Evolutionary conservation across 371 early-diverging fungal genomes (phyloP), one percentile per base, ranked within the genome.

Genomic region (Coemansia sp.): DNA sequence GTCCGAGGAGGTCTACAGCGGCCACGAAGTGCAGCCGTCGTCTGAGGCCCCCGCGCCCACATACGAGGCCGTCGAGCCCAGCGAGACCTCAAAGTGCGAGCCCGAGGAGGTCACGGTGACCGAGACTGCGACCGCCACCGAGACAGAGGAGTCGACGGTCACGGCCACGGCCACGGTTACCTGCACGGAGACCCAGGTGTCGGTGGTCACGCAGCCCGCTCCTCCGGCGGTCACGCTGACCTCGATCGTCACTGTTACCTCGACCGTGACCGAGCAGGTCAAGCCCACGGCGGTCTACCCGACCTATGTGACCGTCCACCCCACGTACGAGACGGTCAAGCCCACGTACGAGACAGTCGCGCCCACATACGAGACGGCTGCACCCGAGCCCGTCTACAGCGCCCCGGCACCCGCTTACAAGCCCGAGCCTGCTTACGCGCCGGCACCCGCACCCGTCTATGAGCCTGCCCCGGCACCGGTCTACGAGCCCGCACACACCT

Each of bases 1-100:
- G 12, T 57, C 55, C n/a, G 63, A 63, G 51, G 56, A 31, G 39
- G 48, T 42, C 57, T 70, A 71, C 67, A 63, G 12, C 31, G 40
- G 57, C 49, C 45, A 59, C 36, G 74, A 68, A 16, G 55, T 56
- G 39, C 58, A 60, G 48, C 59, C 65, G 6, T 51, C 68, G 30
- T 41, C 48, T 11, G 65, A 64, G 58, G 14, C 45, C 20, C 34
- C 30, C 7, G 53, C 57, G 7, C 52, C 38, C 54, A 40, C 52
- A 8, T 65, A 63, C 57, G 61, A 69, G 41, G 55, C 52, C 34
- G 61, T 60, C 35, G 69, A 68, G 69, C 61, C 66, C n/a, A 50
- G 43, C 16, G 58, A 51, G 41, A 59, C 66, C 11, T 45, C 55
- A 5, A 40, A 26, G 33, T 61, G 61, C 40, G 51, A 55, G 26